Conservation (phyloP, 495 filamentous ascomycete genomes). For the Aspergillus bridgeri region DNA sequence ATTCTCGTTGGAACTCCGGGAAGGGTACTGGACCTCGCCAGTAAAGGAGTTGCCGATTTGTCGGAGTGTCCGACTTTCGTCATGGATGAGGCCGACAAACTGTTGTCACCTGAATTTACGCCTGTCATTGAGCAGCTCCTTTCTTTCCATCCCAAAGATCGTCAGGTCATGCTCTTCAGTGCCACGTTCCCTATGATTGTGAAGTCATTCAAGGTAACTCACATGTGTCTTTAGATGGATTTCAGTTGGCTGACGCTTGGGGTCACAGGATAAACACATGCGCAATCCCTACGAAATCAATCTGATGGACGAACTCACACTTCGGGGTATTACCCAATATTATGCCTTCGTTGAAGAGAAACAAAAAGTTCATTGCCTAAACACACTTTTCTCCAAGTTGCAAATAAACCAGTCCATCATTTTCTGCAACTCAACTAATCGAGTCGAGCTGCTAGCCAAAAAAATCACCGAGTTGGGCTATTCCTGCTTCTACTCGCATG, state of each 20-base stretch:
- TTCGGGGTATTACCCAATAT: slow-evolving; percentile 97
- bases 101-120: slow-evolving; percentile 94
- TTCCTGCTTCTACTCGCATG: slow-evolving; percentile 99
- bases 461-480: slow-evolving; percentile 99
- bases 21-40: slow-evolving; percentile 88
- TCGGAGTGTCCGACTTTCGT: slow-evolving; percentile 95
- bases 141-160: slow-evolving; percentile 88
- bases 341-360: slow-evolving; percentile 99
- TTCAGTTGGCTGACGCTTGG: slow-evolving; percentile 7
- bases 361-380: slow-evolving; percentile 98
- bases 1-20: slow-evolving; percentile 97
- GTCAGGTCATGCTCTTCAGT: slow-evolving; percentile 98
- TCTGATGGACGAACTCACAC: slow-evolving; percentile 98
- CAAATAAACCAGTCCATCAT: slow-evolving; percentile 99
- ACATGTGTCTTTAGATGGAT: neutral
- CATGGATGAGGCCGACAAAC: slow-evolving; percentile 98
- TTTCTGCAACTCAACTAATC: slow-evolving; percentile 99
- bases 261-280: slow-evolving; percentile 83
- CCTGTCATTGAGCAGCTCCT: slow-evolving; percentile 94
- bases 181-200: slow-evolving; percentile 96
- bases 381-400: slow-evolving; percentile 97
- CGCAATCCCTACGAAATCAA: slow-evolving; percentile 95
- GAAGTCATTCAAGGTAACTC: slow-evolving; percentile 79
- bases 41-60: slow-evolving; percentile 93
- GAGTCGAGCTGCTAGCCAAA: slow-evolving; percentile 94